Evolutionary conservation across 768 basidiomycete genomes (phyloP), one percentile per base, ranked within the genome.

Genomic region (Cystofilobasidium ferigula): DNA sequence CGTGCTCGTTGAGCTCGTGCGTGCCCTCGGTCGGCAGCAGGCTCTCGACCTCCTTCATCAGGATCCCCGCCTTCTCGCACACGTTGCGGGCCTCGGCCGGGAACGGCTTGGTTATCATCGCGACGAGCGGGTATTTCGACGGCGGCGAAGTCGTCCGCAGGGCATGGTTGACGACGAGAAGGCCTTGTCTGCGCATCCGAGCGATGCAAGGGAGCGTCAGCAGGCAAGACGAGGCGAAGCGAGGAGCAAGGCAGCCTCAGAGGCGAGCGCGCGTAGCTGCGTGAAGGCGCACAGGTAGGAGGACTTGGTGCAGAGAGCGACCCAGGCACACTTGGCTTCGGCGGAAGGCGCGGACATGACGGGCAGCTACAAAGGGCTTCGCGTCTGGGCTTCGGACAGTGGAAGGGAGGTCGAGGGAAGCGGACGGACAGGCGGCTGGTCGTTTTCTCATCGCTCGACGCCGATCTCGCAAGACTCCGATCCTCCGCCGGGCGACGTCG

Each of bases 121-220:
- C 67, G 47, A 68, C 54, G 42, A 68, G 67, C 20, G 67, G 67
- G 36, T 62, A 68, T 10, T 10, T n/a, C 18, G 67, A 47, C 8
- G 61, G 67, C 28, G 67, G 67, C 20, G 36, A 43, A 4, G 67
- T 68, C 30, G 43, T 32, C 22, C 54, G 53, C n/a, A 68, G 60
- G 30, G 67, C 40, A 28, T 63, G 35, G 36, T 68, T 53, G 47
- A 68, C 54, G 40, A 68, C 67, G 28, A 68, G 61, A 26, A 68
- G 61, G 22, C 67, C 67, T 47, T 68, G 67, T 2, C 67, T 68
- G 59, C n/a, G n/a, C n/a, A n/a, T n/a, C n/a, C n/a, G n/a, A n/a
- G n/a, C n/a, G n/a, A n/a, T n/a, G n/a, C n/a, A 24, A 3, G 22
- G 12, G 42, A 5, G 30, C 8, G 22, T 5, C 35, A 16, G 40